Percentiles rank a stretch among this genome's conserved stretches.
These are phyloP conservation scores for Ensete ventricosum DNA, from an alignment of 176 grass and related monocot species.

Conservation along the genomic window DNA sequence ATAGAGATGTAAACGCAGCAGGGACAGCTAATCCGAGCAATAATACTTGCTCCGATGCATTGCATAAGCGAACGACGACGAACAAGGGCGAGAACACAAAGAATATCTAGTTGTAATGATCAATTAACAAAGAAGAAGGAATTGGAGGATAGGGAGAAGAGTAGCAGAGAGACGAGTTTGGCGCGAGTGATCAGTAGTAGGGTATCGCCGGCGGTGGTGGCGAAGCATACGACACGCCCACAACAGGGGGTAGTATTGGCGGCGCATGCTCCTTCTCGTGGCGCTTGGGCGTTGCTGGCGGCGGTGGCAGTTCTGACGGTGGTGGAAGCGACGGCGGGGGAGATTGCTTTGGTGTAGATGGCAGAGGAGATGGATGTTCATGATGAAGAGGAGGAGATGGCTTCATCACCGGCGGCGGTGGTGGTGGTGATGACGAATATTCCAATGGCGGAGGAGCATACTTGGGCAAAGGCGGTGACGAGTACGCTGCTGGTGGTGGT, in stretches of 20 bases:
- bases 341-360: neutral
- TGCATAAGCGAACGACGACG: constrained; percentile 1
- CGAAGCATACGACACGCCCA: constrained; percentile 18
- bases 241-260: neutral
- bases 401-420: neutral
- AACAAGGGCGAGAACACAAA: constrained; percentile 3
- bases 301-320: constrained; percentile 26
- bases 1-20: neutral
- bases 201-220: constrained; percentile 15
- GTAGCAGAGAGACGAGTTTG: neutral
- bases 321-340: neutral
- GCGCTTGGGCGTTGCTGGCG: neutral
- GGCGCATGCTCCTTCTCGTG: neutral
- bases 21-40: neutral
- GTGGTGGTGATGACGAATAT: neutral
- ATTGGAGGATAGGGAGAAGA: neutral
- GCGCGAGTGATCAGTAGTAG: constrained; percentile 1
- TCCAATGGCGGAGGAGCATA: neutral
- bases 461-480: neutral
- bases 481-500: neutral
- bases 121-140: neutral
- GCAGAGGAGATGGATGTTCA: neutral
- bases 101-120: constrained; percentile 18
- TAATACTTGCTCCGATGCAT: neutral
- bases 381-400: neutral